These are phyloP conservation scores for Alternaria triticina DNA, from an alignment of 2,329 filamentous ascomycete genomes.

Conservation along the genomic window DNA sequence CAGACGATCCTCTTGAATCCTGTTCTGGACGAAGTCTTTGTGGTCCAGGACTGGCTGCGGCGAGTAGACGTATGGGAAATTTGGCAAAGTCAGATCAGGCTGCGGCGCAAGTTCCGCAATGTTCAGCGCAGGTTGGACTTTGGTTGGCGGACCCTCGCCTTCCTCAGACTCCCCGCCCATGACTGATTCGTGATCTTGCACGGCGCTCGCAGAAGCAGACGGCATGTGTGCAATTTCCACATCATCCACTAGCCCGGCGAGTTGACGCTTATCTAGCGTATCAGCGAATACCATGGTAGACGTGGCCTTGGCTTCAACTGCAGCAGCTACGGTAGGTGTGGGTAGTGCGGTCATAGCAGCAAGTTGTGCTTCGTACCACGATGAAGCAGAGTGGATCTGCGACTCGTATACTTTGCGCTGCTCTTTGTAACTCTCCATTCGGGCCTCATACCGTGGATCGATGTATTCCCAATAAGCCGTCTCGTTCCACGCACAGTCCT, in stretches of 20 bases:
- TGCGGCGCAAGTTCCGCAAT: slow-evolving; percentile 15
- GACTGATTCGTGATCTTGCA: slow-evolving; percentile 17
- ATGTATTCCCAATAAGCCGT: slow-evolving; percentile 52
- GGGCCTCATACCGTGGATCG: slow-evolving; percentile 42
- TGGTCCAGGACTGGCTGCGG: slow-evolving; percentile 40
- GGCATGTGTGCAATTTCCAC: slow-evolving; percentile 19
- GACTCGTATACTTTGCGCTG: slow-evolving; percentile 47
- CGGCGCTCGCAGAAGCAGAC: slow-evolving; percentile 6
- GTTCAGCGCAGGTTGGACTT: slow-evolving; percentile 20
- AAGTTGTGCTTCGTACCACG: slow-evolving; percentile 37
- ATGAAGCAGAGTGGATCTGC: slow-evolving; percentile 40
- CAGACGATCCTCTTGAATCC: slow-evolving; percentile 54
- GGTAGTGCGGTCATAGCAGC: slow-evolving; percentile 34
- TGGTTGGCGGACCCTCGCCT: slow-evolving; percentile 30
- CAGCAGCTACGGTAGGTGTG: slow-evolving; percentile 7
- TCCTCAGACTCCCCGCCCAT: slow-evolving; percentile 29
- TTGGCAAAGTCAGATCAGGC: slow-evolving; percentile 30
- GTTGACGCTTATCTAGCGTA: slow-evolving; percentile 34
- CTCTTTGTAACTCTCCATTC: slow-evolving; percentile 31
- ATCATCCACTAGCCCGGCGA: slow-evolving; percentile 35
- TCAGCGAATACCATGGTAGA: slow-evolving; percentile 27
- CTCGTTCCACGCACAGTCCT: slow-evolving; percentile 54
- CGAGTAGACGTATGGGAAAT: slow-evolving; percentile 40
- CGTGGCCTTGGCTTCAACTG: slow-evolving; percentile 20
- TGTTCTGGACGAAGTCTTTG: slow-evolving; percentile 44